These are phyloP conservation scores for Lactifluus volemus DNA, from an alignment of 768 basidiomycete genomes.

Conservation along the genomic window DNA sequence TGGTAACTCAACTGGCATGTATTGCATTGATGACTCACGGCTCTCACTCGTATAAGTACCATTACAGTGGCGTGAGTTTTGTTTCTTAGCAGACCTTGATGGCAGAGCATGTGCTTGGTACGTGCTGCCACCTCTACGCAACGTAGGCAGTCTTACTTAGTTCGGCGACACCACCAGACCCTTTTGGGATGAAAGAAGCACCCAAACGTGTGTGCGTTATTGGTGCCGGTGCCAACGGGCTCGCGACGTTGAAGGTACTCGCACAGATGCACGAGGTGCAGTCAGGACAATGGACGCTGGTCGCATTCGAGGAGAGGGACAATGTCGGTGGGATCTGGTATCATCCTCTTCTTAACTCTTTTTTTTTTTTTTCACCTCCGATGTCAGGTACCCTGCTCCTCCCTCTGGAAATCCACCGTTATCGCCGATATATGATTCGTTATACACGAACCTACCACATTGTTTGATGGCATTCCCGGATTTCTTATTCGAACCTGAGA, in stretches of 20 bases:
- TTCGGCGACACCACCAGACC: neutral
- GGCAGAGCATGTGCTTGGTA: constrained; percentile 3
- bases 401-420: constrained; percentile 44
- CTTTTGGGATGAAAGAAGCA: neutral
- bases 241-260: constrained; percentile 59
- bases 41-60: no score
- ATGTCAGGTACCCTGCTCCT: constrained; percentile 44
- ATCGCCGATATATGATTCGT: constrained; percentile 68
- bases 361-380: neutral
- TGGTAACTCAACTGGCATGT: no score
- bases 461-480: constrained; percentile 63
- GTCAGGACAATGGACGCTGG: constrained; percentile 51
- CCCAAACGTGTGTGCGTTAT: constrained; percentile 52
- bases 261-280: constrained; percentile 50
- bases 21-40: no score
- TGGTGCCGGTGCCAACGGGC: constrained; percentile 69
- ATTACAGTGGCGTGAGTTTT: neutral
- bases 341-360: neutral
- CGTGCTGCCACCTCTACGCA: neutral
- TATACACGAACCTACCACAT: constrained; percentile 78
- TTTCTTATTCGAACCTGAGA: constrained; percentile 61
- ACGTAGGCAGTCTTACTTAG: neutral
- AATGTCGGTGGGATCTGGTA: constrained; percentile 75
- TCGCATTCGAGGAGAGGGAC: constrained; percentile 55
- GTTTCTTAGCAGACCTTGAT: neutral